Percentiles rank a stretch among this genome's conserved stretches.
Conservation (phyloP, 1,284 basidiomycete species). For the Sparassis latifolia region DNA sequence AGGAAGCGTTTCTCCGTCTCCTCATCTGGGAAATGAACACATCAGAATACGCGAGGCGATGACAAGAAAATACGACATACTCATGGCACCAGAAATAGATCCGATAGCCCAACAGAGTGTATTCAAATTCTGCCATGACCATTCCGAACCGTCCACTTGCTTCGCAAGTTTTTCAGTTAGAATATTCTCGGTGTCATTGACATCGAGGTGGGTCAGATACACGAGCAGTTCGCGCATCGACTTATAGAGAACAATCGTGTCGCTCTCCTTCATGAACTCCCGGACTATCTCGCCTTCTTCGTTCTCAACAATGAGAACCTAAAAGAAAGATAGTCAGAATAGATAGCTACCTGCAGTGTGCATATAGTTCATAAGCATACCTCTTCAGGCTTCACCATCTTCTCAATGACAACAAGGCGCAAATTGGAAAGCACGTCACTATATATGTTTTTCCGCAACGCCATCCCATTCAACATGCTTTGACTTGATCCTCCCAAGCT, state of each 20-base stretch:
- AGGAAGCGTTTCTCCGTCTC: conserved; percentile 99
- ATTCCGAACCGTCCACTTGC: conserved; percentile 96
- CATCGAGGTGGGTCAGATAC: conserved; percentile 97
- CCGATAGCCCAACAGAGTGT: conserved; percentile 99
- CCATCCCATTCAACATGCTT: conserved; percentile 69
- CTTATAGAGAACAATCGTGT: conserved; percentile 99
- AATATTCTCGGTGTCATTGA: conserved; percentile 93
- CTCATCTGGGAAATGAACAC: conserved; percentile 58
- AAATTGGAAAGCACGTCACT: conserved; percentile 93
- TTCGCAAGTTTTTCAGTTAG: conserved; percentile 95
- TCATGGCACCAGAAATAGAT: conserved; percentile 99
- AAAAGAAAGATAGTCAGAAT: conserved; percentile 1
- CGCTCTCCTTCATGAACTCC: conserved; percentile 99
- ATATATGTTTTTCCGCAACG: conserved; percentile 91
- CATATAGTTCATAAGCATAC: conserved; percentile 35
- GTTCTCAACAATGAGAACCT: conserved; percentile 98
- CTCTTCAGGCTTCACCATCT: conserved; percentile 99
- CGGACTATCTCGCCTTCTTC: conserved; percentile 99
- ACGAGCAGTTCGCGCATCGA: conserved; percentile 97
- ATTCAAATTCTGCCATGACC: conserved; percentile 99
- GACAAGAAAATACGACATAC: conserved; percentile 42
- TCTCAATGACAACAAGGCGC: conserved; percentile 94
- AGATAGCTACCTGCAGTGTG: not conserved
- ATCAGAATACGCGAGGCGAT: conserved; percentile 8
- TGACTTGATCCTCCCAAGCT: conserved; percentile 71